Evolutionary conservation across 306 rosid genomes (phyloP).

Genomic region (Pyrus betulifolia): DNA sequence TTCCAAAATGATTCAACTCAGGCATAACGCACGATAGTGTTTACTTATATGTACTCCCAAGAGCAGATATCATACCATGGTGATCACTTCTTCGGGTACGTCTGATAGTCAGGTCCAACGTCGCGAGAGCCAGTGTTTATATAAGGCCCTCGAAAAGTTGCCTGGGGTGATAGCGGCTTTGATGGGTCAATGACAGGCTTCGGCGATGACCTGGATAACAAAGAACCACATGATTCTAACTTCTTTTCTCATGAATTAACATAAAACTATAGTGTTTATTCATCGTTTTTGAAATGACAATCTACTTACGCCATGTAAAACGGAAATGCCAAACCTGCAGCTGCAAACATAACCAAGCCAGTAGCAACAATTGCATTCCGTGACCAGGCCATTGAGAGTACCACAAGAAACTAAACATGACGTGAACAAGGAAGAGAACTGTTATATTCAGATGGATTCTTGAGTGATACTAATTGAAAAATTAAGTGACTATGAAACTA

Average conservation of each 20-base stretch:
- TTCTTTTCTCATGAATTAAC: background rate
- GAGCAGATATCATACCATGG: background rate
- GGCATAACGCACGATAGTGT: background rate
- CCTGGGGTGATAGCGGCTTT: slow-evolving; percentile 83
- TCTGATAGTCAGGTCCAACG: slow-evolving; percentile 64
- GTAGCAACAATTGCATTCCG: slow-evolving; percentile 64
- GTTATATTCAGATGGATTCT: background rate
- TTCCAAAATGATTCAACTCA: background rate
- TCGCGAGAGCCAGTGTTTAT: slow-evolving; percentile 91
- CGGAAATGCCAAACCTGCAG: slow-evolving; percentile 84
- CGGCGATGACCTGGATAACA: slow-evolving; percentile 54
- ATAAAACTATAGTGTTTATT: background rate
- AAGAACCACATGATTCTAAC: background rate
- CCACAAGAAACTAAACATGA: background rate
- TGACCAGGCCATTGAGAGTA: slow-evolving; percentile 37
- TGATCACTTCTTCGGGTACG: slow-evolving; percentile 58
- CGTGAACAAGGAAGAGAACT: background rate
- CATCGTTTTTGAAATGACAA: background rate
- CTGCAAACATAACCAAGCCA: slow-evolving; percentile 60
- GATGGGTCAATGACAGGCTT: slow-evolving; percentile 79
- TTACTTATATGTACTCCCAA: background rate
- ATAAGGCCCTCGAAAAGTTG: slow-evolving; percentile 94
- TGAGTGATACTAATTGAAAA: background rate
- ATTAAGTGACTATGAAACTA: background rate
- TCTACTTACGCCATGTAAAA: slow-evolving; percentile 92